phyloP scores from a whole-genome alignment of 2,329 filamentous ascomycete genomes.

The Ophiocordyceps camponoti-floridani region DNA sequence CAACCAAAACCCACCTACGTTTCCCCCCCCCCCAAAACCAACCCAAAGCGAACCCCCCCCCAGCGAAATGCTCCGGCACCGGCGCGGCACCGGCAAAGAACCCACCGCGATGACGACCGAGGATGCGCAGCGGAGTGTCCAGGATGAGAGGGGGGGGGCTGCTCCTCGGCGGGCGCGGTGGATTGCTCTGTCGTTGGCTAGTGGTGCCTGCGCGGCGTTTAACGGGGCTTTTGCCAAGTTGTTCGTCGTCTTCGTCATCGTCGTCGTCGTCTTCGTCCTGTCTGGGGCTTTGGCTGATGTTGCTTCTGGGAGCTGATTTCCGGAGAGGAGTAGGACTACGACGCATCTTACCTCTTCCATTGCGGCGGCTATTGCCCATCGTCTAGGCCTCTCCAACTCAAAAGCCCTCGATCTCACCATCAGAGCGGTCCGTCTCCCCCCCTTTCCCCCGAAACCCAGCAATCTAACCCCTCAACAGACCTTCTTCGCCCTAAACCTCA shows the following conservation, averaged over 20 bases:
- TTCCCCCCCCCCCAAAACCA: neutral
- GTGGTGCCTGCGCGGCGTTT: constrained; percentile 60
- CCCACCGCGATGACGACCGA: too few relatives aligned
- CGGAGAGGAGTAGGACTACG: constrained; percentile 26
- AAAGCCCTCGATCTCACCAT: constrained; percentile 29
- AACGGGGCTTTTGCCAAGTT: constrained; percentile 76
- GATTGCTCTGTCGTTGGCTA: constrained; percentile 54
- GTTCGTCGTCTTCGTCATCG: constrained; percentile 18
- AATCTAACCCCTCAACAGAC: constrained; percentile 22
- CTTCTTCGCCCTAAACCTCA: constrained; percentile 59
- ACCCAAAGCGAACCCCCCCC: neutral
- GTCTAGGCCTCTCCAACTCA: constrained; percentile 23
- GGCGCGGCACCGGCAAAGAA: too few relatives aligned
- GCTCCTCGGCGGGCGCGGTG: constrained; percentile 21
- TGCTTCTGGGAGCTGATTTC: too few relatives aligned
- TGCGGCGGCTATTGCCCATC: constrained; percentile 22
- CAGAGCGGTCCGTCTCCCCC: constrained; percentile 23
- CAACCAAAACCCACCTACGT: neutral
- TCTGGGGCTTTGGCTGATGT: too few relatives aligned
- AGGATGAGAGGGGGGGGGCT: too few relatives aligned
- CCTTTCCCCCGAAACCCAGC: neutral
- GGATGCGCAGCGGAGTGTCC: too few relatives aligned
- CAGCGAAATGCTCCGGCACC: too few relatives aligned
- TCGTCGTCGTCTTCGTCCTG: neutral
- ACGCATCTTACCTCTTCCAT: constrained; percentile 34